These are phyloP conservation scores for Sequoia sempervirens DNA, from an alignment of 75 land plant genomes.

Conservation along the genomic window DNA sequence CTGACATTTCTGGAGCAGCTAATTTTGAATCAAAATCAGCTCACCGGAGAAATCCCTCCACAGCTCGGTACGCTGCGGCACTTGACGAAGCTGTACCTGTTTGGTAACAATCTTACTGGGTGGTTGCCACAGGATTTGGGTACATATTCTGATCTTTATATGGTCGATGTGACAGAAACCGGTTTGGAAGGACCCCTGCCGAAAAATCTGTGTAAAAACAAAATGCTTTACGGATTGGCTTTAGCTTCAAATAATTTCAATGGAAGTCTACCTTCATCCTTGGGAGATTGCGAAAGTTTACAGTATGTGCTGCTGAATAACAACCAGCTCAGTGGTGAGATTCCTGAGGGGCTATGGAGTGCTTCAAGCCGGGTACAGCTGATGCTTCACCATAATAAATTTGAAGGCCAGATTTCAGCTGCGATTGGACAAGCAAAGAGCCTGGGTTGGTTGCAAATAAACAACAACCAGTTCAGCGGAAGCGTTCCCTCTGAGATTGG, in stretches of 20 bases:
- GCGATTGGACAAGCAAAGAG: constrained; percentile 29
- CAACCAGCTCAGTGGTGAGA: constrained; percentile 50
- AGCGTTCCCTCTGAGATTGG: constrained; percentile 53
- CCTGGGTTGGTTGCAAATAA: constrained; percentile 14
- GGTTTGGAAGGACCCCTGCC: constrained; percentile 57
- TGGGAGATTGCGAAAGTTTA: constrained; percentile 50
- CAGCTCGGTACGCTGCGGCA: constrained; percentile 30
- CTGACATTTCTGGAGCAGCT: constrained; percentile 41
- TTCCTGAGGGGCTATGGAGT: constrained; percentile 57
- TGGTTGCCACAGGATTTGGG: constrained; percentile 46
- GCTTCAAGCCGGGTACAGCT: constrained; percentile 40
- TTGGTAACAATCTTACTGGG: constrained; percentile 37
- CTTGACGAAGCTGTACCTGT: constrained; percentile 39
- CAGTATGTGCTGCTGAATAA: constrained; percentile 29
- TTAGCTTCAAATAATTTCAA: constrained; percentile 51
- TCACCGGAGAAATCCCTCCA: constrained; percentile 47
- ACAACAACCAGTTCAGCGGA: constrained; percentile 34
- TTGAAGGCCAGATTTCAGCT: constrained; percentile 47
- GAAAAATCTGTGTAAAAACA: constrained; percentile 36
- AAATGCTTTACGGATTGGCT: constrained; percentile 47
- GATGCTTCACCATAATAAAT: constrained; percentile 38
- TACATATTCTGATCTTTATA: constrained; percentile 28
- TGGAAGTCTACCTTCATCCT: constrained; percentile 43
- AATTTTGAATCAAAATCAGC: constrained; percentile 44
- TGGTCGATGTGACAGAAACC: constrained; percentile 53